Conservation (phyloP, 2,329 filamentous ascomycete genomes). For the Aspergillus cejpii region DNA sequence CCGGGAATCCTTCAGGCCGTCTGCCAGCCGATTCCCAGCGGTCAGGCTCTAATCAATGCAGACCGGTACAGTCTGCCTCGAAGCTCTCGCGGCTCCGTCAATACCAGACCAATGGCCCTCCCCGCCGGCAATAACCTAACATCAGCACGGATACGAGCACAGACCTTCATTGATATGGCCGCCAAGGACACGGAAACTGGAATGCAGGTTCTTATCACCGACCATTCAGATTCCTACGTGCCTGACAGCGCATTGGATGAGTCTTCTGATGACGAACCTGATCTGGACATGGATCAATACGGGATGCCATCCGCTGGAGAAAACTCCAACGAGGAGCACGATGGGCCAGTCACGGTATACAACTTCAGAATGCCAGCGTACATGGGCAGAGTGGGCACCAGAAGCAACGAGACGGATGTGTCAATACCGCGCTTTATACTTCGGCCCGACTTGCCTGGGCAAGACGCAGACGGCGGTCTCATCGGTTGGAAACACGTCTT, state of each 20-base stretch:
- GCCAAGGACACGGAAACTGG: slow-evolving; percentile 37
- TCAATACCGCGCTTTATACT: slow-evolving; percentile 38
- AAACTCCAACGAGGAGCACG: slow-evolving; percentile 19
- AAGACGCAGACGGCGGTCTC: slow-evolving; percentile 41
- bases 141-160: slow-evolving; percentile 41
- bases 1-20: slow-evolving; percentile 40
- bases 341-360: slow-evolving; percentile 33
- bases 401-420: slow-evolving; percentile 20
- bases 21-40: slow-evolving; percentile 36
- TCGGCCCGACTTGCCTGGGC: slow-evolving; percentile 37
- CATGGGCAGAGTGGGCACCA: slow-evolving; percentile 34
- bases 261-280: slow-evolving; percentile 27
- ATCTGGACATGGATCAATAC: slow-evolving; percentile 31
- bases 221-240: slow-evolving; percentile 36
- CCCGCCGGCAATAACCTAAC: slow-evolving; percentile 41
- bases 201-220: slow-evolving; percentile 38
- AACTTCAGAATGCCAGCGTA: slow-evolving; percentile 40
- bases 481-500: slow-evolving; percentile 42
- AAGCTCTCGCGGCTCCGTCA: slow-evolving; percentile 40
- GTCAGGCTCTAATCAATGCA: slow-evolving; percentile 34
- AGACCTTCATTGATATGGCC: slow-evolving; percentile 42
- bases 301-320: slow-evolving; percentile 25
- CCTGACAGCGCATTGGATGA: slow-evolving; percentile 30
- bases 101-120: slow-evolving; percentile 35
- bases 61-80: slow-evolving; percentile 39